These are phyloP conservation scores for Coriaria nepalensis DNA, from an alignment of 306 rosid species.

Conservation along the genomic window DNA sequence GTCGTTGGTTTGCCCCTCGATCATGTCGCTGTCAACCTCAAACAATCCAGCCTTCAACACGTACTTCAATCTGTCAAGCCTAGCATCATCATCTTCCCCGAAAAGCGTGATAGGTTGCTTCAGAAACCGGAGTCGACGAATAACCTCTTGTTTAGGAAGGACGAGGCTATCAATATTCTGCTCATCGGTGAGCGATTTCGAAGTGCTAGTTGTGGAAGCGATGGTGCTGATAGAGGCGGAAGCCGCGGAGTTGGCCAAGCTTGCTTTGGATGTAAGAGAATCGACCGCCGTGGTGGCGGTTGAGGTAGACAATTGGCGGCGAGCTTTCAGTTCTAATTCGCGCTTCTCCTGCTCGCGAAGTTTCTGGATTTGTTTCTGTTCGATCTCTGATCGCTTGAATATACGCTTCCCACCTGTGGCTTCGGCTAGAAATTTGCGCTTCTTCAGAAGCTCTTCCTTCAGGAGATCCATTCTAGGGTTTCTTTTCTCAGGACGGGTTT, in stretches of 20 bases:
- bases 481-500: constrained; percentile 13
- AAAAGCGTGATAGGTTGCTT: constrained; percentile 89
- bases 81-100: constrained; percentile 78
- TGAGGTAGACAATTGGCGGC: constrained; percentile 38
- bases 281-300: constrained; percentile 7
- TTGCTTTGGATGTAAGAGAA: constrained; percentile 14
- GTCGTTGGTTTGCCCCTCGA: constrained; percentile 94
- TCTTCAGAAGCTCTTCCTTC: constrained; percentile 66
- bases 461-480: constrained; percentile 64
- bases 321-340: constrained; percentile 71
- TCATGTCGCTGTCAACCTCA: constrained; percentile 93
- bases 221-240: constrained; percentile 19
- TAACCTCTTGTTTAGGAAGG: constrained; percentile 72
- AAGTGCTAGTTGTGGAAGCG: constrained; percentile 27
- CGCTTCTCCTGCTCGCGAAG: constrained; percentile 87
- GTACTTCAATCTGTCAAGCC: constrained; percentile 72
- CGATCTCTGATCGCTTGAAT: constrained; percentile 92
- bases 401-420: constrained; percentile 69
- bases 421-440: constrained; percentile 60
- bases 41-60: constrained; percentile 74
- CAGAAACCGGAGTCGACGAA: constrained; percentile 82
- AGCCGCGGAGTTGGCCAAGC: constrained; percentile 15
- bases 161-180: constrained; percentile 69
- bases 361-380: constrained; percentile 67
- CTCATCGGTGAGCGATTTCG: constrained; percentile 48